Percentiles rank a stretch among this genome's conserved stretches.
Evolutionary conservation across 805 yeast genomes (phyloP).

Genomic region (Naumovozyma dairenensis): DNA sequence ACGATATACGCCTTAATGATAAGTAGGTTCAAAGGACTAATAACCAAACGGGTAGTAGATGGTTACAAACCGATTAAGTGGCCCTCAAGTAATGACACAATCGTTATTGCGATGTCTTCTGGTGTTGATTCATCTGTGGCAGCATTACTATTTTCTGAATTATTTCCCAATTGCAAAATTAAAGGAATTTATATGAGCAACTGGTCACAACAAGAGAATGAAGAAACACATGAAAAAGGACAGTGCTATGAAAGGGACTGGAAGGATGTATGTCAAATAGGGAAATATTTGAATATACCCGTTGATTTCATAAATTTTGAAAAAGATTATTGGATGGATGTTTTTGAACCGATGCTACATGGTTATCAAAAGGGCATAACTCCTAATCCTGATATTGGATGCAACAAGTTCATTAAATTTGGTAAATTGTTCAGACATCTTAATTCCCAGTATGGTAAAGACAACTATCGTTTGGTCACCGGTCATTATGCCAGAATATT

Average conservation of each 20-base stretch:
- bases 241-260: constrained; percentile 78
- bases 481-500: constrained; percentile 68
- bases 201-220: constrained; percentile 47
- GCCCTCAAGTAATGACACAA: constrained; percentile 47
- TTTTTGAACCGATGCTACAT: constrained; percentile 84
- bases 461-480: constrained; percentile 77
- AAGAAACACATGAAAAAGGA: constrained; percentile 33
- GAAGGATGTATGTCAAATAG: constrained; percentile 67
- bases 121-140: constrained; percentile 94
- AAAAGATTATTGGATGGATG: constrained; percentile 84
- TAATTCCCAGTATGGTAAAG: constrained; percentile 28
- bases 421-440: constrained; percentile 62
- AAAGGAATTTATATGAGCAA: constrained; percentile 88
- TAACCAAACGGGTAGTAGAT: constrained; percentile 6
- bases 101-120: constrained; percentile 86
- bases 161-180: constrained; percentile 50
- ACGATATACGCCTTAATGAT: constrained; percentile 8
- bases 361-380: constrained; percentile 65
- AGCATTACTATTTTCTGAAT: constrained; percentile 56
- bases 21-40: constrained; percentile 5
- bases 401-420: constrained; percentile 80
- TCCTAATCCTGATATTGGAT: constrained; percentile 90
- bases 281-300: constrained; percentile 50
- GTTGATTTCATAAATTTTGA: constrained; percentile 77
- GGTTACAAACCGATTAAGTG: constrained; percentile 11